phyloP scores from a whole-genome alignment of 352 stramenopile species.

The Pythium utonaiense region DNA sequence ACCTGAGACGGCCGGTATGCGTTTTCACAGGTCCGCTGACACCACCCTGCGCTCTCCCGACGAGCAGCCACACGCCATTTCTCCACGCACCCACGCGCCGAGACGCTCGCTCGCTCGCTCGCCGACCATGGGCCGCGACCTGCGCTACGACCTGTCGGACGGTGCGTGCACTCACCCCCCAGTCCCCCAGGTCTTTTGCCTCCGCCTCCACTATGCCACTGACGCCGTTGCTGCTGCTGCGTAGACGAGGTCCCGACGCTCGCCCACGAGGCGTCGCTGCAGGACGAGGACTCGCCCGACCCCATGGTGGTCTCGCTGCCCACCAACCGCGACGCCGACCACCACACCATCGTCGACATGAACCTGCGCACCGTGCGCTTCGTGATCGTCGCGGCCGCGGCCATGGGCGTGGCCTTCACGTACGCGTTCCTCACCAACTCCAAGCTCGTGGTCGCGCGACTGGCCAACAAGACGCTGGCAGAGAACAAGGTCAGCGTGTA shows the following conservation, averaged over 20 bases:
- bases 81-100: not conserved
- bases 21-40: not conserved
- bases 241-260: constrained; percentile 17
- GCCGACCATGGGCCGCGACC: constrained; percentile 1
- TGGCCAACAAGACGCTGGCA: not conserved
- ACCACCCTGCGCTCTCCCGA: not conserved
- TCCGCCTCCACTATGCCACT: too few relatives aligned
- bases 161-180: constrained; percentile 18
- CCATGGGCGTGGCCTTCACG: constrained; percentile 33
- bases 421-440: constrained; percentile 43
- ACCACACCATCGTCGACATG: constrained; percentile 62
- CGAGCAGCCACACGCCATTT: not conserved
- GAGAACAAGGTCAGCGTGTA: constrained; percentile 34
- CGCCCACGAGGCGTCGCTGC: not conserved
- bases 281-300: not conserved
- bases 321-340: constrained; percentile 45
- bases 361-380: constrained; percentile 44
- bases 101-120: too few relatives aligned
- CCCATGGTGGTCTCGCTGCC: constrained; percentile 1
- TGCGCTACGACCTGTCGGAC: constrained; percentile 14
- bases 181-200: too few relatives aligned
- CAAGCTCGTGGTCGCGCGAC: constrained; percentile 25
- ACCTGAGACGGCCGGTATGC: not conserved
- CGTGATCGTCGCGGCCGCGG: constrained; percentile 30
- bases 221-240: not conserved